A percentile compares a stretch with the other conserved stretches of the same genome.
Evolutionary conservation across 805 yeast genomes (phyloP).

Genomic region (Teunomyces pallodes): DNA sequence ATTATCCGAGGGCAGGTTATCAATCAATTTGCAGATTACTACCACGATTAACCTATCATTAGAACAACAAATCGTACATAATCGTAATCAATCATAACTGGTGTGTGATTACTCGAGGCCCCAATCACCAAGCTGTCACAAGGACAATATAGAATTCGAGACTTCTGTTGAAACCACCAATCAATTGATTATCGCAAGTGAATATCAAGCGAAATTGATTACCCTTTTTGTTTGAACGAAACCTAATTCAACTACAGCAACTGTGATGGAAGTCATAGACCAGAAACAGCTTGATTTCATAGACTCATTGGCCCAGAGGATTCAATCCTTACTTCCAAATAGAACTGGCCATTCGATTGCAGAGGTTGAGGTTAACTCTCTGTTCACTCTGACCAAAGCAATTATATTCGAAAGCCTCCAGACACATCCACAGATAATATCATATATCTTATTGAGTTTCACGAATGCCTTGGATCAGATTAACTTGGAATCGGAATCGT

Average conservation of each 20-base stretch:
- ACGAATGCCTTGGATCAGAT: conserved; percentile 22
- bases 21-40: neutral
- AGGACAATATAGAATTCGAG: neutral
- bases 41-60: neutral
- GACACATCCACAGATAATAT: conserved; percentile 14
- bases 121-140: neutral
- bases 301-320: conserved; percentile 23
- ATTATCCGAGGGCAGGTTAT: neutral
- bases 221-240: neutral
- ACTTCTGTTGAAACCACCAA: neutral
- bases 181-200: neutral
- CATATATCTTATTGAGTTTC: conserved; percentile 21
- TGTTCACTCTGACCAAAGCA: conserved; percentile 30
- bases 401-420: conserved; percentile 22
- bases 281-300: conserved; percentile 16
- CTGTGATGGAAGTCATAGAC: neutral
- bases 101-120: neutral
- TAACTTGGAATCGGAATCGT: conserved; percentile 18
- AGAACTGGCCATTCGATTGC: conserved; percentile 36
- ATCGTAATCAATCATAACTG: neutral
- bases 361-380: conserved; percentile 43
- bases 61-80: neutral
- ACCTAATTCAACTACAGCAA: neutral
- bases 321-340: conserved; percentile 36
- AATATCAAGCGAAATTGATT: neutral